Base-by-base conservation (phyloP, 1,284 basidiomycete species). In the Peniophora sp. region DNA sequence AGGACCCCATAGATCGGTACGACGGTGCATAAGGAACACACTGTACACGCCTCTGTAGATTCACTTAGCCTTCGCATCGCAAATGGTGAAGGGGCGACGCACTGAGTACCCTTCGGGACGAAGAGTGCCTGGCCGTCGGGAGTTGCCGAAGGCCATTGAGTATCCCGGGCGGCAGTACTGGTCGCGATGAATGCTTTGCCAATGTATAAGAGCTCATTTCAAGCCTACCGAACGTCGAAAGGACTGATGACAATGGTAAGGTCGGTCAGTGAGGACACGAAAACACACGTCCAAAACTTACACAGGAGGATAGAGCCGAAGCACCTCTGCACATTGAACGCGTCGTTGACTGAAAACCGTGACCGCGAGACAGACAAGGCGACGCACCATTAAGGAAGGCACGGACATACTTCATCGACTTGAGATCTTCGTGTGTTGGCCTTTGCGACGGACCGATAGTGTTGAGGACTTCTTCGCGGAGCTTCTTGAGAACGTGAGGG, bases 371-470 rank as follows among this genome's bases (percentile, higher is more conserved):
- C 36, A 14, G 17, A 24, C 12, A 34, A 50, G 10, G 56, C 68
- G n/a, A n/a, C n/a, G 11, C 47, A 77, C 79, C 81, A 51, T 83
- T 83, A 49, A 83, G 70, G 12, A 83, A 74, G 2, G 81, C 80
- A 16, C 80, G 65, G 2, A 82, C 63, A 54, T 74, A 81, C 56
- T 74, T 81, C 73, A 83, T 79, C 2, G 73, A 71, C 23, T 69
- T 68, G 51, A 83, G 66, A 53, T 81, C 72, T 24, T 80, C 79
- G 50, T 74, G 76, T 0, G 70, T 72, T 2, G 81, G 80, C 14
- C 69, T 61, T 2, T 68, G 63, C 1, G 59, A 67, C 0, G 68
- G 61, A 0, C 78, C 78, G n/a, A 81, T 69, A 22, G 70, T 69
- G 8, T 59, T 62, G 2, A 81, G 51, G 45, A 85, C 71, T 61